phyloP scores from a whole-genome alignment of 2,329 filamentous ascomycete genomes.

The Zymoseptoria passerinii region DNA sequence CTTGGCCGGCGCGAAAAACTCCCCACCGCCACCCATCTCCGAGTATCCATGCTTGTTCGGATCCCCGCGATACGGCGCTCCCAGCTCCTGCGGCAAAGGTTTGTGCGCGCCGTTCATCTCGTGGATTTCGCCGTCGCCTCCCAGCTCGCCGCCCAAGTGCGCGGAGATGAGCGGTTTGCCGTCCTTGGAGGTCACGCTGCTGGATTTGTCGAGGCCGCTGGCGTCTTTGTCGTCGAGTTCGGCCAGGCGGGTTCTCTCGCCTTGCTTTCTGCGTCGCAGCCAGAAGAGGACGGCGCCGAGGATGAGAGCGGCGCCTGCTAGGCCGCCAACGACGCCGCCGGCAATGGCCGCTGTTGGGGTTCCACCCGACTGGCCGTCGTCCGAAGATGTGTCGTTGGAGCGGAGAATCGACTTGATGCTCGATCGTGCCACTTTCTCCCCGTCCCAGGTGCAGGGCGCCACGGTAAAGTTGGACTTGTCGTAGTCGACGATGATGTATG shows the following conservation, averaged over 20 bases:
- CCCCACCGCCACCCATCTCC: slow-evolving; percentile 25
- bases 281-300: slow-evolving; percentile 22
- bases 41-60: slow-evolving; percentile 28
- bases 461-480: slow-evolving; percentile 31
- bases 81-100: slow-evolving; percentile 24
- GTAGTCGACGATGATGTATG: slow-evolving; percentile 33
- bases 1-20: slow-evolving; percentile 13
- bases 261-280: slow-evolving; percentile 20
- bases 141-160: slow-evolving; percentile 29
- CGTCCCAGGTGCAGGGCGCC: slow-evolving; percentile 29
- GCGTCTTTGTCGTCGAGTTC: slow-evolving; percentile 27
- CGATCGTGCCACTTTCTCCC: slow-evolving; percentile 14
- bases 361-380: slow-evolving; percentile 14
- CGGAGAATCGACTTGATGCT: slow-evolving; percentile 26
- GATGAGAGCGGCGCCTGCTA: slow-evolving; percentile 24
- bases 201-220: slow-evolving; percentile 8
- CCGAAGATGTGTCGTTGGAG: slow-evolving; percentile 15
- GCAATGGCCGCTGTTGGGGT: slow-evolving; percentile 27
- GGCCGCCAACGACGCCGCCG: slow-evolving; percentile 28
- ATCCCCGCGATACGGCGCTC: slow-evolving; percentile 23
- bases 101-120: slow-evolving; percentile 26
- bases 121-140: slow-evolving; percentile 26
- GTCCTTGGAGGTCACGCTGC: slow-evolving; percentile 4
- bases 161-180: slow-evolving; percentile 21
- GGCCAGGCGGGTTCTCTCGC: slow-evolving; percentile 19